Evolutionary conservation across 352 stramenopile species (phyloP).

Genomic region (Globisporangium perplexum): DNA sequence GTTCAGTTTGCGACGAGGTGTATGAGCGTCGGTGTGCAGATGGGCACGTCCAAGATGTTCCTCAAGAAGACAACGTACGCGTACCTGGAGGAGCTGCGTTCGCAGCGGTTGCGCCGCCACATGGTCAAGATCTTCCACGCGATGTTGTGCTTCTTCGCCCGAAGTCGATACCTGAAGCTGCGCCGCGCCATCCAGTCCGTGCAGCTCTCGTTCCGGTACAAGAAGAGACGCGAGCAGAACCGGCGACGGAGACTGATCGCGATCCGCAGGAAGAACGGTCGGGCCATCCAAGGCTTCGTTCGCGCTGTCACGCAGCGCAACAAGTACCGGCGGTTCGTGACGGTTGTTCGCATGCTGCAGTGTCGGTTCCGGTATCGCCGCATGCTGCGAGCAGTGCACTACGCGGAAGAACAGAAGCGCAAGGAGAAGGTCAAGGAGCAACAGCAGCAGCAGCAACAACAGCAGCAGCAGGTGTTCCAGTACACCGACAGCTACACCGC

Average conservation of each 20-base stretch:
- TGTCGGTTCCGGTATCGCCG: slow-evolving; percentile 60
- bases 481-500: slow-evolving; percentile 67
- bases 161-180: slow-evolving; percentile 51
- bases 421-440: slow-evolving; percentile 18
- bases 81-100: slow-evolving; percentile 87
- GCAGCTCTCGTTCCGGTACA: slow-evolving; percentile 59
- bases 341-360: slow-evolving; percentile 58
- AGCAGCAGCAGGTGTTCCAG: slow-evolving; percentile 25
- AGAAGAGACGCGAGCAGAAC: slow-evolving; percentile 27
- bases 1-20: slow-evolving; percentile 56
- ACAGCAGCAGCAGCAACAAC: slow-evolving; percentile 16
- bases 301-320: slow-evolving; percentile 47
- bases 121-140: slow-evolving; percentile 75
- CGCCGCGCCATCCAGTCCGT: slow-evolving; percentile 44
- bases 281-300: slow-evolving; percentile 48
- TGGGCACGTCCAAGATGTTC: slow-evolving; percentile 96
- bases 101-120: slow-evolving; percentile 51
- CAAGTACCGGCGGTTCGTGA: slow-evolving; percentile 45
- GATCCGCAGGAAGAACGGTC: slow-evolving; percentile 33
- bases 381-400: slow-evolving; percentile 17
- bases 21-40: slow-evolving; percentile 76
- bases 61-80: slow-evolving; percentile 89
- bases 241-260: slow-evolving; percentile 26
- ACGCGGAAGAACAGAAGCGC: slow-evolving; percentile 10
- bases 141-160: slow-evolving; percentile 52